A percentile compares a stretch with the other conserved stretches of the same genome.
phyloP scores from a whole-genome alignment of 1,139 yeast genomes.

The Debaryomyces coudertii region DNA sequence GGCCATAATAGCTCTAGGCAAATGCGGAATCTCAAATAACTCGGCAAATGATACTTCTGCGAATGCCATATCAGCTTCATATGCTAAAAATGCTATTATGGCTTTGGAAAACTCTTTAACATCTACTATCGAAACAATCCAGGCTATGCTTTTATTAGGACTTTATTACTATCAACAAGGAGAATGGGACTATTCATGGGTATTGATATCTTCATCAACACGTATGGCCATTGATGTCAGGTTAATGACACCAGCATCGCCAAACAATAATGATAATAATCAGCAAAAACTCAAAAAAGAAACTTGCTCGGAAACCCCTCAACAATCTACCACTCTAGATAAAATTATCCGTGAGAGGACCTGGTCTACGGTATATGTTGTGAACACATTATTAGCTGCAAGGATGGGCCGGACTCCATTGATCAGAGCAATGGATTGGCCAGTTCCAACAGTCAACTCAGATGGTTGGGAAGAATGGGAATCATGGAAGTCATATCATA shows the following conservation, averaged over 20 bases:
- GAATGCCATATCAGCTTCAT: slow-evolving; percentile 14
- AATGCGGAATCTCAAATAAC: slow-evolving; percentile 13
- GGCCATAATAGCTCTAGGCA: slow-evolving; percentile 26
- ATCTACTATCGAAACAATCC: slow-evolving; percentile 30
- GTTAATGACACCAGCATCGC: slow-evolving; percentile 21
- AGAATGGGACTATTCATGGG: slow-evolving; percentile 32
- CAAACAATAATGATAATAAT: slow-evolving; percentile 15
- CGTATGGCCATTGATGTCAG: slow-evolving; percentile 32
- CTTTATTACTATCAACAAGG: slow-evolving; percentile 26
- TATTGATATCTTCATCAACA: slow-evolving; percentile 25
- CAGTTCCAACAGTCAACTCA: slow-evolving; percentile 22
- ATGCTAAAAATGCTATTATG: slow-evolving; percentile 26
- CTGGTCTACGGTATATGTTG: slow-evolving; percentile 27
- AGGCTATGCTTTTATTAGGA: slow-evolving; percentile 27
- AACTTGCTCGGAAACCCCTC: neutral
- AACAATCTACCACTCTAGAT: slow-evolving; percentile 17
- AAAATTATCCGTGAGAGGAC: slow-evolving; percentile 26
- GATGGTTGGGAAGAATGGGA: slow-evolving; percentile 35
- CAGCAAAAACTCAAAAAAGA: slow-evolving; percentile 11
- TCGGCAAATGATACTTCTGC: slow-evolving; percentile 4
- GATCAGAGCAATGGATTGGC: slow-evolving; percentile 29
- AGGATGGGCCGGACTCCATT: slow-evolving; percentile 29
- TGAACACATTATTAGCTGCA: slow-evolving; percentile 26
- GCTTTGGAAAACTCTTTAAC: slow-evolving; percentile 27
- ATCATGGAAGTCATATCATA: slow-evolving; percentile 22